A percentile compares a stretch with the other conserved stretches of the same genome.
These are phyloP conservation scores for Nakazawaea pomicola DNA, from an alignment of 805 yeast genomes.

Conservation along the genomic window DNA sequence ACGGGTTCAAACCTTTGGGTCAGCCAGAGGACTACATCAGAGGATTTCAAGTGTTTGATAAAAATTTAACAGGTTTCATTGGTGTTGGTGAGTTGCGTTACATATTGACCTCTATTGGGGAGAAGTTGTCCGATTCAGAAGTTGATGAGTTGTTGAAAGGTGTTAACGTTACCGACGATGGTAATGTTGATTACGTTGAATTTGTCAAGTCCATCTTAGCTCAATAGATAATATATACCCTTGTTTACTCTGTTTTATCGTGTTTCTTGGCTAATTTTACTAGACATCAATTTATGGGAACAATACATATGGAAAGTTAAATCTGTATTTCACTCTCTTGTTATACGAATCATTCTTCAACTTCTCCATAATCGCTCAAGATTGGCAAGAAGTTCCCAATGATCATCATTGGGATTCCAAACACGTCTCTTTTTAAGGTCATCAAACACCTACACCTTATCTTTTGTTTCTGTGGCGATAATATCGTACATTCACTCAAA, in stretches of 20 bases:
- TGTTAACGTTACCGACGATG: slow-evolving; percentile 88
- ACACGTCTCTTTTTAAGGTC: slow-evolving; percentile 92
- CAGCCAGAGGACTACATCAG: slow-evolving; percentile 90
- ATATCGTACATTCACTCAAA: slow-evolving; percentile 80
- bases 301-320: not conserved
- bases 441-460: slow-evolving; percentile 81
- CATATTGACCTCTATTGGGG: slow-evolving; percentile 93
- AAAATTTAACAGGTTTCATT: slow-evolving; percentile 90
- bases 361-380: slow-evolving; percentile 24
- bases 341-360: slow-evolving; percentile 5
- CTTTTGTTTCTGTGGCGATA: slow-evolving; percentile 49
- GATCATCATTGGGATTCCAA: slow-evolving; percentile 96
- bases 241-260: not conserved
- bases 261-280: not conserved
- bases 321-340: too few relatives aligned
- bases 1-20: slow-evolving; percentile 83
- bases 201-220: slow-evolving; percentile 91
- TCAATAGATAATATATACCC: slow-evolving; percentile 40
- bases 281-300: not conserved
- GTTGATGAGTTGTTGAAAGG: slow-evolving; percentile 96
- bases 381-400: slow-evolving; percentile 91
- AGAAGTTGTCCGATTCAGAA: slow-evolving; percentile 82
- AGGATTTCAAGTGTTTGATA: slow-evolving; percentile 96
- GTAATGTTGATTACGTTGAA: slow-evolving; percentile 91
- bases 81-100: slow-evolving; percentile 96